Evolutionary conservation across 345 rosid genomes (phyloP).

Genomic region (Citrus sp.): DNA sequence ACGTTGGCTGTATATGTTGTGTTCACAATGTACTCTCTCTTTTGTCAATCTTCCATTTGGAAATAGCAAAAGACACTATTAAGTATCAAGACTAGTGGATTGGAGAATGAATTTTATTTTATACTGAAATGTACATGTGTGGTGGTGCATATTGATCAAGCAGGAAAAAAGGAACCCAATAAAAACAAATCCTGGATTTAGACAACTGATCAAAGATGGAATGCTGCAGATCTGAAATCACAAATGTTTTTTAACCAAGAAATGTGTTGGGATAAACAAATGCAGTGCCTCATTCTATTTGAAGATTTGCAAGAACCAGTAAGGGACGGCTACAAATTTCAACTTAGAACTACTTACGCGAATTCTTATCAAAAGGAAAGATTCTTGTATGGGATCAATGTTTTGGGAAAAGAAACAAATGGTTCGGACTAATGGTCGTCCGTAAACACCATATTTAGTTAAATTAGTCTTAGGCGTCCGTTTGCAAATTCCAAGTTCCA

Average conservation of each 20-base stretch:
- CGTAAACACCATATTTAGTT: background rate
- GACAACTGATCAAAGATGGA: background rate
- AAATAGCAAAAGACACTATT: background rate
- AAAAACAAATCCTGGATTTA: background rate
- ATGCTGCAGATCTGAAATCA: background rate
- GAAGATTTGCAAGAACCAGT: background rate
- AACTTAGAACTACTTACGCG: background rate
- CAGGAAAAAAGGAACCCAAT: background rate
- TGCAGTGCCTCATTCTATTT: background rate
- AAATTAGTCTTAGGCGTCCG: background rate
- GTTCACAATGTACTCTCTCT: background rate
- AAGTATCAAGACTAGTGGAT: background rate
- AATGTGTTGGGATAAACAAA: no score
- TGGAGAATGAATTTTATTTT: constrained; percentile 2
- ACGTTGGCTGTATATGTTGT: constrained; percentile 5
- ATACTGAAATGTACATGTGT: background rate
- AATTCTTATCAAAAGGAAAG: background rate
- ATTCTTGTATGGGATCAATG: background rate
- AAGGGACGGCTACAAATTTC: background rate
- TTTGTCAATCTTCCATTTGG: background rate
- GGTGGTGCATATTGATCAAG: background rate
- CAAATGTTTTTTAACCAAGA: background rate
- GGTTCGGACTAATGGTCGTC: background rate
- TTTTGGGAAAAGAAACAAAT: background rate
- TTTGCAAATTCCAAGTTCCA: background rate